These are phyloP conservation scores for Cystofilobasidium ferigula DNA, from an alignment of 768 basidiomycete genomes.

Conservation along the genomic window DNA sequence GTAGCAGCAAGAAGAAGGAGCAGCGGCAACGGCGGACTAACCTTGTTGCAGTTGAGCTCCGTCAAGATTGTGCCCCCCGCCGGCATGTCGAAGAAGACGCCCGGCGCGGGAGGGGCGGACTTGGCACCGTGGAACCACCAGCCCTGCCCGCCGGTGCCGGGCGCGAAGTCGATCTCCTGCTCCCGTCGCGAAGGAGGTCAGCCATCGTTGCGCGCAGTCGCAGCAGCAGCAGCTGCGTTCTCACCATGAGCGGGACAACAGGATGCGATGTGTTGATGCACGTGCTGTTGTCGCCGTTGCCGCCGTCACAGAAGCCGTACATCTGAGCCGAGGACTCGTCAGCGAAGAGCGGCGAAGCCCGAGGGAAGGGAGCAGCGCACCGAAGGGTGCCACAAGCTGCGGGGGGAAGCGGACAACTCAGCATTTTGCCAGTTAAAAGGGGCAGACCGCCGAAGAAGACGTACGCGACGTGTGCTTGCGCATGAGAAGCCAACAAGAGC, in stretches of 20 bases:
- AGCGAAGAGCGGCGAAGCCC: no score
- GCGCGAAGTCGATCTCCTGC: neutral
- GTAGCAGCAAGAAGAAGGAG: neutral
- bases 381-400: constrained; percentile 2
- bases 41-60: constrained; percentile 8
- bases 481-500: neutral
- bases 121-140: neutral
- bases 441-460: no score
- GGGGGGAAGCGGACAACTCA: neutral
- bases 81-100: neutral
- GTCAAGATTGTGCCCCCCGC: neutral
- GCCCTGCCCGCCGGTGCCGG: neutral
- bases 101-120: neutral
- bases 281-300: neutral
- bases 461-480: neutral
- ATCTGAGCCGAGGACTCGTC: no score
- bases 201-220: neutral
- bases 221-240: no score
- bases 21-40: neutral
- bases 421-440: no score
- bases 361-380: no score
- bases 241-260: neutral
- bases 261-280: constrained; percentile 6
- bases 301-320: constrained; percentile 14
- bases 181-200: neutral